Base-by-base conservation (phyloP, 176 grass and related monocot genomes). In the Zea luxurians region DNA sequence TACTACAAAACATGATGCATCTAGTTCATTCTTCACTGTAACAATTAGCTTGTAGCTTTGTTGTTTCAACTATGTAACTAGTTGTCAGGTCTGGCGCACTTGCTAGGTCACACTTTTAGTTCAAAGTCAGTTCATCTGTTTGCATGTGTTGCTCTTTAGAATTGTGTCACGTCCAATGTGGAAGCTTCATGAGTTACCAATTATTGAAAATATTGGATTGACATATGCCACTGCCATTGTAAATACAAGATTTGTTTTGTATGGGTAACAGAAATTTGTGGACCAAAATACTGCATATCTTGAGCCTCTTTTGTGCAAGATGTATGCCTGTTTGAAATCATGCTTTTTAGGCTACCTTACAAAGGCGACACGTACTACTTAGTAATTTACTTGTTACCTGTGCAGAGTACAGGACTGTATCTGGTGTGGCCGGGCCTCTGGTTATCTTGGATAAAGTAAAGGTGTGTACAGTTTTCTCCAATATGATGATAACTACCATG, bases 361-460 rank as follows among this genome's bases (percentile, higher is more conserved):
- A 70, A 65, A 44, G 38, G 64, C 1, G 40, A 40, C 61, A 35
- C 50, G 63, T 58, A 64, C n/a, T 27, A 27, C 27, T 27, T 27
- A 37, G 55, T 71, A 44, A 44, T 68, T 62, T 66, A 8, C 6
- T 66, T 17, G 6, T 71, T 61, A 69, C 48, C 46, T 84, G 64
- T 87, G 53, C 80, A 97, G 95, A 97, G 80, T 97, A 97, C 81
- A 97, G 95, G 70, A 97, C 95, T 16, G 89, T 97, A 45, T 97
- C 95, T 85, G 95, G 95, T 79, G 95, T 97, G 58, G 95, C 95
- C 66, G 95, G 95, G 81, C 91, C 95, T 55, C 74, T 97, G 57
- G 95, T 97, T 82, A 97, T 97, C 77, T 81, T 97, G 95, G 95
- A 97, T 3, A 97, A 97, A 97, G 95, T 97, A 83, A 97, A 97